Conservation (phyloP, 2,329 filamentous ascomycete genomes). For the Coniella lustricola region DNA sequence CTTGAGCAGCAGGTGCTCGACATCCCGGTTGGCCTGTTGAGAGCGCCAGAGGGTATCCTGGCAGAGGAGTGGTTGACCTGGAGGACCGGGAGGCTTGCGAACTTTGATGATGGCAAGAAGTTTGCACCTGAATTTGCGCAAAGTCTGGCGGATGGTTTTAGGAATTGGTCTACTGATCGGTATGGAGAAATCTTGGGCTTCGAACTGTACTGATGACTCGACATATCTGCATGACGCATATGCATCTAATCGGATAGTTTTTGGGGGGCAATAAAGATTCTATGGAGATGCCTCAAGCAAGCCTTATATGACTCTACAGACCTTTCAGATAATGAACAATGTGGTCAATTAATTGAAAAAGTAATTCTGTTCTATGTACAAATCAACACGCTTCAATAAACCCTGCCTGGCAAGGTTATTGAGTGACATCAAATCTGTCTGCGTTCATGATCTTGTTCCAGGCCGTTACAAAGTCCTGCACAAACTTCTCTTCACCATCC, state of each 20-base stretch:
- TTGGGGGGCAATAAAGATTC: no score
- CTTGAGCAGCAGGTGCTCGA: constrained; percentile 32
- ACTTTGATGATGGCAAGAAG: constrained; percentile 26
- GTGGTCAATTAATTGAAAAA: no score
- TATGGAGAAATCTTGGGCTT: constrained; percentile 23
- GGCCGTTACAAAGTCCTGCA: constrained; percentile 62
- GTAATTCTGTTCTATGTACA: no score
- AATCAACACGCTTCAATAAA: no score
- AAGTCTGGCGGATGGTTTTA: constrained; percentile 30
- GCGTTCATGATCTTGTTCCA: constrained; percentile 72
- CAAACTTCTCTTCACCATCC: constrained; percentile 57
- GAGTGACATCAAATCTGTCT: constrained; percentile 54
- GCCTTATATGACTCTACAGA: no score
- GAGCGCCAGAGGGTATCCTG: constrained; percentile 36
- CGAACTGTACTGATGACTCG: background rate
- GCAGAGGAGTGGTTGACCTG: constrained; percentile 41
- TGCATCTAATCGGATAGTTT: no score
- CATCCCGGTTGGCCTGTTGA: constrained; percentile 36
- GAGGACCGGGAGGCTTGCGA: constrained; percentile 28
- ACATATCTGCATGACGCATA: background rate
- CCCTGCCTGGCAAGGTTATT: background rate
- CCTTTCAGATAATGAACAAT: no score
- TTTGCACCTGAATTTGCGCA: constrained; percentile 32
- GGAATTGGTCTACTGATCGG: constrained; percentile 29
- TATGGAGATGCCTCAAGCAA: no score